Conservation (phyloP, 176 grass and related monocot genomes). For the Canna indica region DNA sequence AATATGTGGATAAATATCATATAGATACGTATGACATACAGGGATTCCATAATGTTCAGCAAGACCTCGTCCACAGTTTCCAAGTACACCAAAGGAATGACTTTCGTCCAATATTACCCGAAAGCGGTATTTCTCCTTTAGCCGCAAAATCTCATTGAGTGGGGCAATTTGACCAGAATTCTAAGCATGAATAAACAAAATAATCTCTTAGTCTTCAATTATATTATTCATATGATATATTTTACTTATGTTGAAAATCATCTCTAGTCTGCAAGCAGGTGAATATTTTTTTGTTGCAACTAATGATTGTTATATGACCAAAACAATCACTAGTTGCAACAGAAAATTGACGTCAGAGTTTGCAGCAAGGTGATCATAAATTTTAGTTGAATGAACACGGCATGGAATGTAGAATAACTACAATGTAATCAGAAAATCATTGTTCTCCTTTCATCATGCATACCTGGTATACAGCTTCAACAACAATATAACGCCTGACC, state of each 20-base stretch:
- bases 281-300: too few relatives aligned
- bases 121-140: conserved; percentile 96
- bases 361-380: neutral
- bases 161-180: conserved; percentile 85
- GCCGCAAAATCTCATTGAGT: conserved; percentile 79
- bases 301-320: neutral
- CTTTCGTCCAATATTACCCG: conserved; percentile 82
- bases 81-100: conserved; percentile 95
- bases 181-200: too few relatives aligned
- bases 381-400: neutral
- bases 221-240: neutral
- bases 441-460: neutral
- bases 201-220: too few relatives aligned
- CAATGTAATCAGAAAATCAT: conserved; percentile 10
- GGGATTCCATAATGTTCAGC: conserved; percentile 86
- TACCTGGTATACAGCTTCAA: conserved; percentile 92
- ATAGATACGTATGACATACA: conserved; percentile 25
- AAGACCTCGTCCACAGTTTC: conserved; percentile 79
- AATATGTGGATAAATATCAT: neutral
- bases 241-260: neutral
- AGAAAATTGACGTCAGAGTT: neutral
- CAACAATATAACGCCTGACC: conserved; percentile 93
- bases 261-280: neutral
- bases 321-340: neutral
- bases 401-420: neutral